Evolutionary conservation across 208 protist species (phyloP).

Genomic region (Balamuthia mandrillaris): DNA sequence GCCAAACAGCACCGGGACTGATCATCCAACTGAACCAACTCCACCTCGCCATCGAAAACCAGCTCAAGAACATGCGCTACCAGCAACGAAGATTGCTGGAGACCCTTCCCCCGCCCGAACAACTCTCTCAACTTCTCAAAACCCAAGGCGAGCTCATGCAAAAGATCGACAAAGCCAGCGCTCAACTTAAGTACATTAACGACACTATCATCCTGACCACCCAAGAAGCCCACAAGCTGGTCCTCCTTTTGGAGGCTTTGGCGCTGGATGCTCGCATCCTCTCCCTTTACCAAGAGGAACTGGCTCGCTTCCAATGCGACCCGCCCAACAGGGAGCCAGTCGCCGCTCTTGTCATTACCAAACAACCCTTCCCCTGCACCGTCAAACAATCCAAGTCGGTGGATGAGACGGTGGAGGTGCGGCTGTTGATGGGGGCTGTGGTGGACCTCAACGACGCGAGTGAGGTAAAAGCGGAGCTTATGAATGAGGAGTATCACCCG

Average conservation of each 20-base stretch:
- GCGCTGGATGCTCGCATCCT: not conserved
- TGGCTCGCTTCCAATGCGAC: not conserved
- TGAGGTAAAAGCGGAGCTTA: slow-evolving; percentile 26
- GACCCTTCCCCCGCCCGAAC: not conserved
- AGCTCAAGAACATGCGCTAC: slow-evolving; percentile 17
- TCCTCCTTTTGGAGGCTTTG: not conserved
- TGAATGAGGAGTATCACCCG: slow-evolving; percentile 30
- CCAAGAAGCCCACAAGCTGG: not conserved
- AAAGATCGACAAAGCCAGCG: not conserved
- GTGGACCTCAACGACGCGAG: not conserved
- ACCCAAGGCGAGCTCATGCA: not conserved
- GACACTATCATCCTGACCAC: slow-evolving; percentile 15
- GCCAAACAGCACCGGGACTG: not conserved
- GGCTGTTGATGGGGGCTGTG: slow-evolving; percentile 1
- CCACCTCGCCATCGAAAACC: not conserved
- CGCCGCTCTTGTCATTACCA: slow-evolving; percentile 1
- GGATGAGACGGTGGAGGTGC: slow-evolving; percentile 3
- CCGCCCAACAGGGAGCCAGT: not conserved
- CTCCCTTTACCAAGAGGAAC: slow-evolving; percentile 12
- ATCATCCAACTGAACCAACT: not conserved
- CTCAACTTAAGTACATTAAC: not conserved
- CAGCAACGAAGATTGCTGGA: not conserved
- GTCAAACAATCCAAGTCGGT: slow-evolving; percentile 28
- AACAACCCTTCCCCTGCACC: slow-evolving; percentile 15
- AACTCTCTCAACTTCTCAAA: not conserved